Percentiles rank a stretch among this genome's conserved stretches.
Evolutionary conservation across 1,139 yeast genomes (phyloP).

Genomic region (Magnusiomyces clavatus): DNA sequence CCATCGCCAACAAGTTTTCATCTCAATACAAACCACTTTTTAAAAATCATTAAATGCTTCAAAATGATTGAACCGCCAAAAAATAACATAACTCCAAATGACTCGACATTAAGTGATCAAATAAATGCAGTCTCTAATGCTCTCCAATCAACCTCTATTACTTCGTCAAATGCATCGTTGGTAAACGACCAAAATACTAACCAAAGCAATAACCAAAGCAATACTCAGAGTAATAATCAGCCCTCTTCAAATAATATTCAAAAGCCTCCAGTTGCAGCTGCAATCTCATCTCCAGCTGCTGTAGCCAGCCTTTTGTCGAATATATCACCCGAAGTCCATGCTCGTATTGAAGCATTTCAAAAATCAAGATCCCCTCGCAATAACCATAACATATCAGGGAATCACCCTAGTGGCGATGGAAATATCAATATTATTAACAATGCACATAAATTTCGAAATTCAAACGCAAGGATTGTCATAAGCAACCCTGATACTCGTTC

Average conservation of each 20-base stretch:
- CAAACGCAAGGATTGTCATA: constrained; percentile 2
- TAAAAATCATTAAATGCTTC: no score
- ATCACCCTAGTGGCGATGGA: no score
- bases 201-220: background rate
- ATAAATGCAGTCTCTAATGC: no score
- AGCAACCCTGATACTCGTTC: no score
- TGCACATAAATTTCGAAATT: constrained; percentile 3
- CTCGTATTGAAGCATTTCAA: constrained; percentile 67
- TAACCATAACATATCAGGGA: no score
- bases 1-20: background rate
- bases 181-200: background rate
- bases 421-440: background rate
- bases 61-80: no score
- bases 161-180: background rate
- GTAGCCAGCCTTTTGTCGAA: constrained; percentile 17
- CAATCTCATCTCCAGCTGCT: constrained; percentile 13
- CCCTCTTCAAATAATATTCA: background rate
- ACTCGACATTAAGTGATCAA: no score
- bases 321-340: constrained; percentile 60
- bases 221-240: background rate
- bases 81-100: no score
- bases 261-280: background rate
- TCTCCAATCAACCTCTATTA: no score
- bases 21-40: no score
- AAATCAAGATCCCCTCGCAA: constrained; percentile 7